Base-by-base conservation (phyloP, 148 eudicot genomes). In the Vaccinium darrowii region DNA sequence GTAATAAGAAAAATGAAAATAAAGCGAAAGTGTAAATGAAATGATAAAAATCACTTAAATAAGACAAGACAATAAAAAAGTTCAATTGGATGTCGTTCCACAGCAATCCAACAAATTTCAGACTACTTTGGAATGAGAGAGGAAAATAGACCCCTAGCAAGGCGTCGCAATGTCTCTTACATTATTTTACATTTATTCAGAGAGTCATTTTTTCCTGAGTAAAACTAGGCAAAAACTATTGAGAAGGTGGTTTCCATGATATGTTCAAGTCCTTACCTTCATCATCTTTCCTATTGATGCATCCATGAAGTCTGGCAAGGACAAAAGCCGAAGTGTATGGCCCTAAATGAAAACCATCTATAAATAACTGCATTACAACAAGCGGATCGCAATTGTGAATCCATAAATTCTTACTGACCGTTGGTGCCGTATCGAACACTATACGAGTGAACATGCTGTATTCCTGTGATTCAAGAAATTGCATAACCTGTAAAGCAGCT, bases 231-330 rank as follows among this genome's bases (percentile, higher is more conserved):
- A 56, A 15, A 69, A 67, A 50, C 27, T 27, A 56, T 25, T 30
- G 72, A 7, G 43, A 13, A 8, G 63, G 50, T 18, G 33, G 82
- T 80, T 56, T 36, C 51, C 52, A 19, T 57, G 69, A 39, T 4
- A 58, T 3, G 11, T 57, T 43, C 51, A 30, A 33, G 10, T 57
- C 16, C 71, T 51, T 79, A 95, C 98, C 95, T 92, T 94, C 78
- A 95, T 82, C 85, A 95, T 94, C 87, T 94, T 94, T 69, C 98
- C 97, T 47, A 95, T 95, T 13, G 97, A 95, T 84, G 95, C 94
- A 88, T 95, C 98, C 62, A 95, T 89, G 84, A 95, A 95, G 83
- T 95, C 98, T 52, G 97, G 97, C 94, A 95, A 89, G 76, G 98
- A 95, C 87, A 95, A 86, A 51, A 95, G 92, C 73, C 98, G 91